A percentile compares a stretch with the other conserved stretches of the same genome.
phyloP scores from a whole-genome alignment of 2,329 filamentous ascomycete genomes.

The Alternaria solani region DNA sequence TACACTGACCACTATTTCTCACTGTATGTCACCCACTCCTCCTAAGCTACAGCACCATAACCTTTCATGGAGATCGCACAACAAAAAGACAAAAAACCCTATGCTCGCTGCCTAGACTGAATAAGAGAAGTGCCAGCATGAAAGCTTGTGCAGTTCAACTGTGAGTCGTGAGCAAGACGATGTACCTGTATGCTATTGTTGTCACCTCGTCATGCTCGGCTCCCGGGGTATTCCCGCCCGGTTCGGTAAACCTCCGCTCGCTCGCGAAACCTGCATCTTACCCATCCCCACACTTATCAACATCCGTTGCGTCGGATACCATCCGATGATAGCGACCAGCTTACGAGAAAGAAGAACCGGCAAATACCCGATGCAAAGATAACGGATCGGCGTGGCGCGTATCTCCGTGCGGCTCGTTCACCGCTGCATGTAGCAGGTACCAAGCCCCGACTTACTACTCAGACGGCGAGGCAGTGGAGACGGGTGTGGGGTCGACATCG shows the following conservation, averaged over 20 bases:
- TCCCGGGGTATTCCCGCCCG: neutral
- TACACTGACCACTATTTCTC: too few species aligned
- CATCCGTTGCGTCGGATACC: neutral
- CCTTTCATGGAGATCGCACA: too few species aligned
- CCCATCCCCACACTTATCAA: neutral
- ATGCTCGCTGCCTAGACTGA: too few species aligned
- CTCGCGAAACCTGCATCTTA: constrained; percentile 2
- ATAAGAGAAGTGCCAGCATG: too few species aligned
- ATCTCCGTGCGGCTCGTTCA: neutral
- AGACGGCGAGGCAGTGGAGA: constrained; percentile 3
- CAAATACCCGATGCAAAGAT: neutral
- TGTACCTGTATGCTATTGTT: neutral
- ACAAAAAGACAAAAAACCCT: too few species aligned
- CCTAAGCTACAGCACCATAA: too few species aligned
- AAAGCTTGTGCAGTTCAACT: too few species aligned
- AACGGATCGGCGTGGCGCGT: neutral
- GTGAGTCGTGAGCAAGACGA: neutral
- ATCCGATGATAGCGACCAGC: neutral
- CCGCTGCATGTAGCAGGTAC: constrained; percentile 11
- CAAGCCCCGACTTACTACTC: constrained; percentile 4
- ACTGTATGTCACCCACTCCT: too few species aligned
- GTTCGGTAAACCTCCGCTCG: neutral
- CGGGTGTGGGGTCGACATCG: neutral
- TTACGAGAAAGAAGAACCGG: neutral
- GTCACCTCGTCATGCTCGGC: neutral